These are phyloP conservation scores for Colletotrichum scovillei DNA, from an alignment of 2,329 filamentous ascomycete genomes.

Conservation along the genomic window DNA sequence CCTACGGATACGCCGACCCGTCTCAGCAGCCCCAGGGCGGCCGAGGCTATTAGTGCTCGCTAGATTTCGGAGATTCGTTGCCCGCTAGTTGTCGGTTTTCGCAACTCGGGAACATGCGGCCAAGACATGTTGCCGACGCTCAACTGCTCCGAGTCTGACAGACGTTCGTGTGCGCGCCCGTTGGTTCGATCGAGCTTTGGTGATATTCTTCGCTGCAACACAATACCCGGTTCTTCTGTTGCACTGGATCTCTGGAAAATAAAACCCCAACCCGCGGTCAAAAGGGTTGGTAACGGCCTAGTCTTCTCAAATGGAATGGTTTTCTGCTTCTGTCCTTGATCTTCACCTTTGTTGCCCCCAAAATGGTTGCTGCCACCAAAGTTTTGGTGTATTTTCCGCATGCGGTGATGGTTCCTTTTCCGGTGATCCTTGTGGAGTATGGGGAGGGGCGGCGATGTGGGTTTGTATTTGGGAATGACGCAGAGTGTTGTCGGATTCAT, in stretches of 20 bases:
- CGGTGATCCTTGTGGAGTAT: not conserved
- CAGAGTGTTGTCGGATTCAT: conserved; percentile 7
- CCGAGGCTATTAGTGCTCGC: conserved; percentile 53
- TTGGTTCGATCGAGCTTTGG: conserved; percentile 39
- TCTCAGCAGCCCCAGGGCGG: conserved; percentile 49
- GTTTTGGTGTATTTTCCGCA: conserved; percentile 3
- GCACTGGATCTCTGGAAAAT: conserved; percentile 38
- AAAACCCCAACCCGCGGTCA: conserved; percentile 33
- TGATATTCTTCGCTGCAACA: conserved; percentile 38
- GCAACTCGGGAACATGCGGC: conserved; percentile 29
- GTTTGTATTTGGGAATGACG: not conserved
- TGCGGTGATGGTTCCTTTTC: conserved; percentile 13
- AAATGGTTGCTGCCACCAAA: not conserved
- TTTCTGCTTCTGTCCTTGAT: conserved; percentile 35
- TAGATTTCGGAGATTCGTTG: conserved; percentile 37
- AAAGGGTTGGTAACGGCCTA: conserved; percentile 35
- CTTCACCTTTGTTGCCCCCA: conserved; percentile 11
- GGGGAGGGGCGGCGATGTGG: not conserved
- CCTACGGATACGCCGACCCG: conserved; percentile 61
- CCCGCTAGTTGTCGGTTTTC: conserved; percentile 31
- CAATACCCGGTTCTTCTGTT: conserved; percentile 39
- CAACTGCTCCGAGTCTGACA: conserved; percentile 36
- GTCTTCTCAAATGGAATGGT: conserved; percentile 35
- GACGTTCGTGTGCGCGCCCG: conserved; percentile 37
- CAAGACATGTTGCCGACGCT: conserved; percentile 33